Evolutionary conservation across 192 early-diverging fungal species (phyloP), one percentile per base, ranked within the genome.

Genomic region (Spizellomyces punctatus): DNA sequence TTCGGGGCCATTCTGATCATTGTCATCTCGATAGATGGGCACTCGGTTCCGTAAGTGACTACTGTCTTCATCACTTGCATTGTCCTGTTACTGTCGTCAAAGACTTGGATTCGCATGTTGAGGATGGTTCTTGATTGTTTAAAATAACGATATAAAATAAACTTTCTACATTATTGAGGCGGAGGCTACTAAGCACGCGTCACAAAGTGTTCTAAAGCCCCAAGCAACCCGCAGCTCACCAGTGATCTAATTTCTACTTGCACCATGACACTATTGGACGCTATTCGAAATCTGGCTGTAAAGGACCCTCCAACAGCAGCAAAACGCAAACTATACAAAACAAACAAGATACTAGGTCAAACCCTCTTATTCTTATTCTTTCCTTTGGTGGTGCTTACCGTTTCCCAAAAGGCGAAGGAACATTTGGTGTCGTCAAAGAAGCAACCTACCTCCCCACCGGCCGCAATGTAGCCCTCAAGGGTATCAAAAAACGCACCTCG

Each of bases 381-480:
- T n/a, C 54, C 54, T 22, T 56, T 19, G n/a, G 22, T 6, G n/a
- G n/a, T 56, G 54, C 54, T 66, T 19, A 57, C 17, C 5, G n/a
- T 58, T 14, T 27, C 1, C 21, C 49, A 58, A 57, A 64, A 6
- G 76, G 81, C 21, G 64, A 80, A 49, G 78, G 81, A n/a, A 80
- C 62, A 9, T 82, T 80, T 56, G 78, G 69, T 4, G 50, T 55
- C 22, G 84, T 85, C 19, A 80, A 82, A 50, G 75, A 82, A 54
- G 92, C 88, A 8, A 82, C 88, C 45, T 79, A 89, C 54, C 87
- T 85, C 45, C 83, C 82, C 42, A 88, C 90, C 16, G 82, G 87
- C 45, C 72, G 87, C 54, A 82, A 79, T 63, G 83, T 89, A 59
- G 94, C 94, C 0, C 88, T 91, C 58, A 95, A 95, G 75, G 86